These are phyloP conservation scores for Sporothrix inflata DNA, from an alignment of 2,329 filamentous ascomycete genomes.

Conservation along the genomic window DNA sequence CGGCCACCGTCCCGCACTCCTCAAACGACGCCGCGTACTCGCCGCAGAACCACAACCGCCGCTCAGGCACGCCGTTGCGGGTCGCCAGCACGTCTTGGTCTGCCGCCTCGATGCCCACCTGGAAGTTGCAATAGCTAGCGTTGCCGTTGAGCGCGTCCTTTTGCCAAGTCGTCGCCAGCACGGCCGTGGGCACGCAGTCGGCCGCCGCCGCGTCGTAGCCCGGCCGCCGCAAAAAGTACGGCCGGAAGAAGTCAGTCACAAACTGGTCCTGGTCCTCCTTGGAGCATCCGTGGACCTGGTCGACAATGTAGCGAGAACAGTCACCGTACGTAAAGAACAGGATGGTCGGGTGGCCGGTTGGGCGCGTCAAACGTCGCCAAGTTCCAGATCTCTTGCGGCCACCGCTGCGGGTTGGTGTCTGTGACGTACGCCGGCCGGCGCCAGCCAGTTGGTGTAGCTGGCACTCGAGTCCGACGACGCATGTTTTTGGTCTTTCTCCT, in stretches of 20 bases:
- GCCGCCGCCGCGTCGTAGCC: slow-evolving; percentile 52
- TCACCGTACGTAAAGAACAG: slow-evolving; percentile 63
- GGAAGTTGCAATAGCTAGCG: slow-evolving; percentile 72
- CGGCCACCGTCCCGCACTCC: slow-evolving; percentile 65
- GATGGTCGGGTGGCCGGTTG: slow-evolving; percentile 56
- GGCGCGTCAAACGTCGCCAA: slow-evolving; percentile 23
- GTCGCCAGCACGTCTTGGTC: slow-evolving; percentile 60
- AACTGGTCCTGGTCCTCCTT: slow-evolving; percentile 36
- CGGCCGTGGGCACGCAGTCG: slow-evolving; percentile 55
- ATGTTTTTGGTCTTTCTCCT: slow-evolving; percentile 15
- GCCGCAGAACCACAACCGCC: slow-evolving; percentile 67
- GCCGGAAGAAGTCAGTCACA: slow-evolving; percentile 53
- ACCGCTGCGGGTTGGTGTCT: slow-evolving; percentile 25
- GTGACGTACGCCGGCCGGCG: slow-evolving; percentile 17
- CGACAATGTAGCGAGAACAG: slow-evolving; percentile 43
- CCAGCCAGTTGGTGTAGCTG: slow-evolving; percentile 28
- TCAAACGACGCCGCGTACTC: slow-evolving; percentile 71
- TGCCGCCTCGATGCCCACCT: slow-evolving; percentile 47
- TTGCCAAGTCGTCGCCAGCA: slow-evolving; percentile 68
- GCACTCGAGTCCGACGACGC: slow-evolving; percentile 5
- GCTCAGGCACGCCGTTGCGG: slow-evolving; percentile 49
- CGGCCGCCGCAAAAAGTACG: slow-evolving; percentile 66
- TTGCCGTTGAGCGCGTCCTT: slow-evolving; percentile 67
- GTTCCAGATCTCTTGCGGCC: slow-evolving; percentile 29
- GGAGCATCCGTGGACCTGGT: slow-evolving; percentile 18